These are phyloP conservation scores for Nyssa sinensis DNA, from an alignment of 148 eudicot species.

Conservation along the genomic window DNA sequence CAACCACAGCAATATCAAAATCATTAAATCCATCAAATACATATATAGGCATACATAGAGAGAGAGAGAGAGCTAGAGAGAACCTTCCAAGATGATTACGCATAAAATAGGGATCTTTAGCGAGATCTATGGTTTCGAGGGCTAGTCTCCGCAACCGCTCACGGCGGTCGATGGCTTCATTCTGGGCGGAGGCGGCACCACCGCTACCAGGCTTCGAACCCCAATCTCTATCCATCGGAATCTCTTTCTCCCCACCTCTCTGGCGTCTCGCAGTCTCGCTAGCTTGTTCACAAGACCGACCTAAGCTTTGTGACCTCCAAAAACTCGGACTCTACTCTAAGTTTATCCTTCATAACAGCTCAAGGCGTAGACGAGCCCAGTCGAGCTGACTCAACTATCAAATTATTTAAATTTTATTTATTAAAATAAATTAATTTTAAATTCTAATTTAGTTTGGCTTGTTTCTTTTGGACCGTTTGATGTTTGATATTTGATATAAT, in stretches of 20 bases:
- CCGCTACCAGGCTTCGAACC: constrained; percentile 99
- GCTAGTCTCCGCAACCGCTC: constrained; percentile 91
- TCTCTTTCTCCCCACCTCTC: constrained; percentile 16
- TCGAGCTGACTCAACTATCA: neutral
- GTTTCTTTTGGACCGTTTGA: too few relatives aligned
- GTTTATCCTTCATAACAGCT: too few relatives aligned
- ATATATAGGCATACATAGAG: neutral
- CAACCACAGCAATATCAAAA: neutral
- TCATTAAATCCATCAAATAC: neutral
- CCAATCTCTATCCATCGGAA: constrained; percentile 87
- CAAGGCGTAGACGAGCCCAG: too few relatives aligned
- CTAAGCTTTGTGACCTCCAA: neutral
- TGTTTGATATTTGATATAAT: neutral
- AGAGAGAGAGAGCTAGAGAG: neutral
- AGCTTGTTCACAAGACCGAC: neutral
- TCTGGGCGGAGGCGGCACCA: constrained; percentile 94
- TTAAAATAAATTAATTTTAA: neutral
- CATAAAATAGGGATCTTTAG: constrained; percentile 98
- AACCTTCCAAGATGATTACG: constrained; percentile 95
- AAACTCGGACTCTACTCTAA: neutral
- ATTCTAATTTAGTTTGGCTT: too few relatives aligned
- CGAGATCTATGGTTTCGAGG: constrained; percentile 91
- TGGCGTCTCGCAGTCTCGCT: neutral
- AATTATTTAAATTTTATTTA: neutral
- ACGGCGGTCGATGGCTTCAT: constrained; percentile 96